phyloP scores from a whole-genome alignment of 257 asterid genomes.

The Jaltomata sinuosa region DNA sequence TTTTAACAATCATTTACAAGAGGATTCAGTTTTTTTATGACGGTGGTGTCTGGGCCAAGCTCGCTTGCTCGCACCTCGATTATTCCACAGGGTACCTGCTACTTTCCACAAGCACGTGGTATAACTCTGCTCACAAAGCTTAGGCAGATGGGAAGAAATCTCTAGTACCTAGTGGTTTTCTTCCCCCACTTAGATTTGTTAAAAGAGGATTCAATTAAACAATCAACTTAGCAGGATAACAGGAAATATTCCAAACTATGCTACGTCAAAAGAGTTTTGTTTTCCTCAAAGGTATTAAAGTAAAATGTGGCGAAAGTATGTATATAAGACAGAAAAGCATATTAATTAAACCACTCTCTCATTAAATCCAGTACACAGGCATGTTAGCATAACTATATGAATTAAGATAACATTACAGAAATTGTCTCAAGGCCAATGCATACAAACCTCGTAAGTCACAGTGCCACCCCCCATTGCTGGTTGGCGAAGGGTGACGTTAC shows the following conservation, averaged over 20 bases:
- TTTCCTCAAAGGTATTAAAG: background rate
- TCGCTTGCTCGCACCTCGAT: background rate
- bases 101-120: background rate
- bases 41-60: background rate
- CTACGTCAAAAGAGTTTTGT: background rate
- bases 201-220: background rate
- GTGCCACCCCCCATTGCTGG: constrained; percentile 76
- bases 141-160: background rate
- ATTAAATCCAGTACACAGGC: background rate
- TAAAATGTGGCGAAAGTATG: background rate
- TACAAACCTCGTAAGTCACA: constrained; percentile 72
- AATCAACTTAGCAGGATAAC: background rate
- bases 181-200: background rate
- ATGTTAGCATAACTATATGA: background rate
- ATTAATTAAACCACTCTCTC: background rate
- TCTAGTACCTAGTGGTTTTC: background rate
- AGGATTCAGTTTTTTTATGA: background rate
- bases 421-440: background rate
- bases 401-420: background rate
- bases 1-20: background rate
- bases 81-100: background rate
- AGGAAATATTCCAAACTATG: background rate
- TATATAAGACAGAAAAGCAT: background rate
- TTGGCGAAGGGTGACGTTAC: constrained; percentile 85
- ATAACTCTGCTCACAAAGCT: background rate